Evolutionary conservation across 75 land plant genomes (phyloP).

Genomic region (Pinus tabuliformis): DNA sequence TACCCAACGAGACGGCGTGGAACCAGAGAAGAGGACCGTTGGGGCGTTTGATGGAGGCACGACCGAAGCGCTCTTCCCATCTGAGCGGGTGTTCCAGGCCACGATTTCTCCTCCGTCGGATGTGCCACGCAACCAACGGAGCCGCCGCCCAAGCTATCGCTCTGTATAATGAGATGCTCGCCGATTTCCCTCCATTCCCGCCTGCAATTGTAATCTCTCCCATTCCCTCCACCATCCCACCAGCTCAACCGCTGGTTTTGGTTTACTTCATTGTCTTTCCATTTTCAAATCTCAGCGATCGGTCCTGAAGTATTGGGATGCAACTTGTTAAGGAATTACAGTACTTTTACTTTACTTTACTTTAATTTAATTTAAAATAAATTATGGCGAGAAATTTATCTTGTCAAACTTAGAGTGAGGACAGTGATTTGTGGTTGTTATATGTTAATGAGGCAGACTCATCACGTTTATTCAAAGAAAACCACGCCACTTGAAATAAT

Average conservation of each 20-base stretch:
- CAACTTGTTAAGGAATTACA: too few species aligned
- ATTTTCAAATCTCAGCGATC: too few species aligned
- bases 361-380: too few species aligned
- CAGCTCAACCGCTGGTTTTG: background rate
- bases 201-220: background rate
- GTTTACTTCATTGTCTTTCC: background rate
- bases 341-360: too few species aligned
- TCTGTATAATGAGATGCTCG: conserved; percentile 45
- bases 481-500: too few species aligned
- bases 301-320: too few species aligned
- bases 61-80: conserved; percentile 78
- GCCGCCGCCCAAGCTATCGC: conserved; percentile 46
- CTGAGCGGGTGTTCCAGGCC: conserved; percentile 75
- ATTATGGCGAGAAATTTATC: too few species aligned
- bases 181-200: conserved; percentile 10
- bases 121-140: conserved; percentile 52
- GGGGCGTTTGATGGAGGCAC: conserved; percentile 67
- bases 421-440: too few species aligned
- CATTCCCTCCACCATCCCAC: background rate
- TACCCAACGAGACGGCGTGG: conserved; percentile 95
- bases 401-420: too few species aligned
- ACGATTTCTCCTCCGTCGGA: conserved; percentile 42
- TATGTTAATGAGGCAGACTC: too few species aligned
- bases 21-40: conserved; percentile 90
- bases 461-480: too few species aligned